phyloP scores from a whole-genome alignment of 805 yeast species.

The Tetrapisispora taiwanensis region DNA sequence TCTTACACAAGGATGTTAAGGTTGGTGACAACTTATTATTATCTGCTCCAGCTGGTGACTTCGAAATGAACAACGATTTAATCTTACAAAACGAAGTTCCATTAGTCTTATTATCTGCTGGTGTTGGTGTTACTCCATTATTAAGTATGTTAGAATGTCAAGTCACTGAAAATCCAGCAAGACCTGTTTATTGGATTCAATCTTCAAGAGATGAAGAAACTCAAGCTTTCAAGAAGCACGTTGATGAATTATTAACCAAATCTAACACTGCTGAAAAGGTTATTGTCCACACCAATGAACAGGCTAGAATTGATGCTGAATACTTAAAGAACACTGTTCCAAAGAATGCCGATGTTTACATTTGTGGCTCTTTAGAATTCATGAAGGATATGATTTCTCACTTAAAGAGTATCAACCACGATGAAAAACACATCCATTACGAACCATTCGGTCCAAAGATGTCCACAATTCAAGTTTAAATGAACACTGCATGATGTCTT shows the following conservation, averaged over 20 bases:
- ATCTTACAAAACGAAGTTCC: slow-evolving; percentile 27
- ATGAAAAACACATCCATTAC: slow-evolving; percentile 23
- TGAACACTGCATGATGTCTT: not conserved
- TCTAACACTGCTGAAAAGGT: slow-evolving; percentile 9
- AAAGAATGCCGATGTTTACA: slow-evolving; percentile 22
- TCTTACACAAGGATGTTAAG: slow-evolving; percentile 37
- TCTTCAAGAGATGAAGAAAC: slow-evolving; percentile 16
- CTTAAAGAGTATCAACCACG: slow-evolving; percentile 14
- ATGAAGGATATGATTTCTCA: slow-evolving; percentile 21
- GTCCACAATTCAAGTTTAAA: slow-evolving; percentile 19
- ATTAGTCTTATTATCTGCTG: slow-evolving; percentile 43
- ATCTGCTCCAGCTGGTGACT: slow-evolving; percentile 52
- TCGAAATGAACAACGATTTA: slow-evolving; percentile 27
- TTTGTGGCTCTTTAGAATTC: slow-evolving; percentile 26
- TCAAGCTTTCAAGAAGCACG: slow-evolving; percentile 21
- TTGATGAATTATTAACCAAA: slow-evolving; percentile 15
- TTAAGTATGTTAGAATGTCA: slow-evolving; percentile 40
- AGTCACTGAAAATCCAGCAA: slow-evolving; percentile 16
- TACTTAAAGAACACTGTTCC: slow-evolving; percentile 20
- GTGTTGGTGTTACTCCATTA: slow-evolving; percentile 61
- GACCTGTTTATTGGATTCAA: slow-evolving; percentile 28
- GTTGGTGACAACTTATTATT: slow-evolving; percentile 41
- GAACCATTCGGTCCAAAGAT: slow-evolving; percentile 30
- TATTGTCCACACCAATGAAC: slow-evolving; percentile 15
- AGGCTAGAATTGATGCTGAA: slow-evolving; percentile 18